Conservation (phyloP, 2,329 filamentous ascomycete genomes). For the Aureobasidium sp. region DNA sequence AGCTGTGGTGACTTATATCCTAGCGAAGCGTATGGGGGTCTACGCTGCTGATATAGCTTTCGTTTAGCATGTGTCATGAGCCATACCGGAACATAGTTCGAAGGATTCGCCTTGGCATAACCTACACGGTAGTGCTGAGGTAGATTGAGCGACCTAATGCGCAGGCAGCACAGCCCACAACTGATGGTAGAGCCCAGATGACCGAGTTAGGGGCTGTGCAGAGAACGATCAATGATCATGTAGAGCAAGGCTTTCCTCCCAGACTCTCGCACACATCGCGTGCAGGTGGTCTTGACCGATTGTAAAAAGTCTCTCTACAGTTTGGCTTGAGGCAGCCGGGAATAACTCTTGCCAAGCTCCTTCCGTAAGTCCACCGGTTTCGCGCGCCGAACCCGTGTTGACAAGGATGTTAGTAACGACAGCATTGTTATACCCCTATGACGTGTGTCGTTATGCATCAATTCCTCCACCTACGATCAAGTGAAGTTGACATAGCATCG, state of each 20-base stretch:
- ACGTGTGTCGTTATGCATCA: not conserved
- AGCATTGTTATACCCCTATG: not conserved
- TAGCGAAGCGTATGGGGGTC: not conserved
- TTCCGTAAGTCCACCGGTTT: not conserved
- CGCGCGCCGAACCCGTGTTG: not conserved
- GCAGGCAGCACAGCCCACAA: not conserved
- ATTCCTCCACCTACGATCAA: not conserved
- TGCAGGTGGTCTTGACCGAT: not conserved
- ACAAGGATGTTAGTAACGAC: not conserved
- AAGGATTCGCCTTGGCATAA: constrained; percentile 8
- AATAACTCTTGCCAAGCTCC: not conserved
- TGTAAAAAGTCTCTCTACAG: not conserved
- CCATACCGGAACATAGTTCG: not conserved
- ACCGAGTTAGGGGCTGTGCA: not conserved
- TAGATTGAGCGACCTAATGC: not conserved
- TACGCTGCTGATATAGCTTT: not conserved
- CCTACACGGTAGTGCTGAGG: not conserved
- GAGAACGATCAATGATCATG: not conserved
- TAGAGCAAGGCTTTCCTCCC: not conserved
- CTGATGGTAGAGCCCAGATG: not conserved
- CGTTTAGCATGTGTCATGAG: not conserved
- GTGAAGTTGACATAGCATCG: not conserved
- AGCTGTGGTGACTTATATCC: not conserved
- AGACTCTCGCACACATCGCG: not conserved
- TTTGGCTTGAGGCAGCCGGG: not conserved